These are phyloP conservation scores for Cerioporus squamosus DNA, from an alignment of 1,284 basidiomycete genomes.

Conservation along the genomic window DNA sequence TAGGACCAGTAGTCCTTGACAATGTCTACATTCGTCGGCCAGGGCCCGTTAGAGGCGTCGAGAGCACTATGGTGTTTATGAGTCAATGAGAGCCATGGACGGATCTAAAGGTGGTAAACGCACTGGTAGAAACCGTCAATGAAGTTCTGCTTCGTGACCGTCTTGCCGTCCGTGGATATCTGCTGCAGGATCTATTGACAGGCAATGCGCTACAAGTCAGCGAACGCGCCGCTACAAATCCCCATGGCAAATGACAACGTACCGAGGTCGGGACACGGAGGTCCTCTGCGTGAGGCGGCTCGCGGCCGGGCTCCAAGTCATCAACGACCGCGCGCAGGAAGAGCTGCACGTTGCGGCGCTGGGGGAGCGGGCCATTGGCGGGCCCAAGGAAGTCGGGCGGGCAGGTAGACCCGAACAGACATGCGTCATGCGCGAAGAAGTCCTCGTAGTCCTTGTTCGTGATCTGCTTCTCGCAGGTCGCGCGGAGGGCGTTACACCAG, in stretches of 20 bases:
- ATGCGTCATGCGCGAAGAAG: neutral
- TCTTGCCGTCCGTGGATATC: slow-evolving; percentile 1
- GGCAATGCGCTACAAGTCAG: too few species aligned
- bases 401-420: neutral
- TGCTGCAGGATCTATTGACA: neutral
- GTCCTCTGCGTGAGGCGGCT: neutral
- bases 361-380: neutral
- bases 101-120: neutral
- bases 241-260: neutral
- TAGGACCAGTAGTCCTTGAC: neutral
- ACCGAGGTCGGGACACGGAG: neutral
- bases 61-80: neutral
- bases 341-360: slow-evolving; percentile 1
- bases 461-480: neutral
- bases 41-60: neutral
- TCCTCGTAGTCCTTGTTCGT: neutral
- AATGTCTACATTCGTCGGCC: neutral
- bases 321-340: neutral
- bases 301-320: neutral
- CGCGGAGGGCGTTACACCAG: neutral
- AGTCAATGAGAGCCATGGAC: neutral
- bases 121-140: slow-evolving; percentile 5
- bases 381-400: neutral
- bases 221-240: too few species aligned
- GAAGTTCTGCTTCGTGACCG: neutral